Evolutionary conservation across 2,329 filamentous ascomycete genomes (phyloP).

Genomic region (Paraphaeosphaeria sporulosa): DNA sequence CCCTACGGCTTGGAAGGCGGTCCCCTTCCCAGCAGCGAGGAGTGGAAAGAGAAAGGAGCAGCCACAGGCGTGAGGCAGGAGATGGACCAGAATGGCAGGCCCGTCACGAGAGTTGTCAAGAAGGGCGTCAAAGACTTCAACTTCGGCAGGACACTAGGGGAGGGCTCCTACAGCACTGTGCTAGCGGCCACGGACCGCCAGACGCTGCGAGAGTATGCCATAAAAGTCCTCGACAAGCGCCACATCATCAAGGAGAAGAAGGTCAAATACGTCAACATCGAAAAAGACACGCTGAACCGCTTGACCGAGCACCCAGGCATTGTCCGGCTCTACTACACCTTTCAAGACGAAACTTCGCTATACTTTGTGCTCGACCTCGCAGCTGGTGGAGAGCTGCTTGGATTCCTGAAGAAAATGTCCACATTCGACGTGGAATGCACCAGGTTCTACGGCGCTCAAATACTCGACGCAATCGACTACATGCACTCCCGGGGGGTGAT

Average conservation of each 20-base stretch:
- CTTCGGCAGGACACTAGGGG: slow-evolving; percentile 88
- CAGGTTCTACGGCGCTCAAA: slow-evolving; percentile 92
- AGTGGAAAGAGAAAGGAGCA: slow-evolving; percentile 96
- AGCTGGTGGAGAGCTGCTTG: slow-evolving; percentile 88
- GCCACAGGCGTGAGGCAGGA: slow-evolving; percentile 83
- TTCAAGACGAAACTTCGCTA: slow-evolving; percentile 93
- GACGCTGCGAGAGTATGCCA: slow-evolving; percentile 93
- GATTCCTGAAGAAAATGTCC: slow-evolving; percentile 90
- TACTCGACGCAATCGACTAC: slow-evolving; percentile 94
- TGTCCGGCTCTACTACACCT: slow-evolving; percentile 96
- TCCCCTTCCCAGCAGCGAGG: slow-evolving; percentile 74
- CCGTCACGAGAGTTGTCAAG: slow-evolving; percentile 84
- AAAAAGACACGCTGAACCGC: slow-evolving; percentile 96
- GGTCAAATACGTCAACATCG: slow-evolving; percentile 99
- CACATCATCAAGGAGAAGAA: slow-evolving; percentile 99
- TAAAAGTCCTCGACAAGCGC: slow-evolving; percentile 97
- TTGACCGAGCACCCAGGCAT: slow-evolving; percentile 96
- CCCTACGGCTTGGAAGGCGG: slow-evolving; percentile 66
- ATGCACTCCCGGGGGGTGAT: slow-evolving; percentile 98
- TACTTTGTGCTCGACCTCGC: slow-evolving; percentile 98
- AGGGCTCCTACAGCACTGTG: slow-evolving; percentile 98
- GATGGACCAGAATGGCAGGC: slow-evolving; percentile 82
- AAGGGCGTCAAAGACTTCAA: slow-evolving; percentile 97
- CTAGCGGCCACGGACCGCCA: slow-evolving; percentile 91
- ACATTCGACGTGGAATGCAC: slow-evolving; percentile 97